Evolutionary conservation across 2,329 filamentous ascomycete genomes (phyloP), one percentile per base, ranked within the genome.

Genomic region (Neobulgaria alba): DNA sequence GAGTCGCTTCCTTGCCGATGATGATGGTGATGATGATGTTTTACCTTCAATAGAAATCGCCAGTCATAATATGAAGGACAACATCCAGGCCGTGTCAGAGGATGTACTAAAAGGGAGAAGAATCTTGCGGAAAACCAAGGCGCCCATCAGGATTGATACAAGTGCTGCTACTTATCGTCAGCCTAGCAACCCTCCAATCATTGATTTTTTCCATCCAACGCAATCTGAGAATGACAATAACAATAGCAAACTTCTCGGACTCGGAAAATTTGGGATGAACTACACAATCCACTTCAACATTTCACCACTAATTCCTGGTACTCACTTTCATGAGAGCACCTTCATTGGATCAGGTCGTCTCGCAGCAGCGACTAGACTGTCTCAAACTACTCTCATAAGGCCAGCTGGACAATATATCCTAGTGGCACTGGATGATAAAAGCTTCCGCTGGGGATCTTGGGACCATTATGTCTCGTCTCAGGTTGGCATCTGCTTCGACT

Each of bases 241-340:
- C 36, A 47, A 49, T 4, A 46, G 36, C 32, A 73, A 68, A 46
- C 54, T 81, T n/a, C 50, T 56, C 9, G 75, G 76, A 1, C 60
- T 82, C 5, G 75, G 72, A 0, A 73, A 75, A 1, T 79, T 75
- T 54, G 77, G 77, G 1, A 75, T 73, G 1, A 66, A 68, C 17
- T 82, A 81, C 54, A 73, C 75, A 0, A 67, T 72, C 23, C 70
- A 82, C 52, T 82, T 82, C 46, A 75, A 80, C 33, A 58, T 75
- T 3, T 77, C 79, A 39, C 76, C 77, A 14, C 60, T 82, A 20
- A 68, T 72, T 29, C 52, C 58, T 5, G 70, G 69, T 3, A 66
- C 73, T 0, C 80, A 69, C 57, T 81, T 82, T 39, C 76, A 80
- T 40, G 66, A 71, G 45, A 71, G 65, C 38, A 81, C 76, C 0